Percentiles rank a stretch among this genome's conserved stretches.
Evolutionary conservation across 1,284 basidiomycete species (phyloP).

Genomic region (Boletus mariae): DNA sequence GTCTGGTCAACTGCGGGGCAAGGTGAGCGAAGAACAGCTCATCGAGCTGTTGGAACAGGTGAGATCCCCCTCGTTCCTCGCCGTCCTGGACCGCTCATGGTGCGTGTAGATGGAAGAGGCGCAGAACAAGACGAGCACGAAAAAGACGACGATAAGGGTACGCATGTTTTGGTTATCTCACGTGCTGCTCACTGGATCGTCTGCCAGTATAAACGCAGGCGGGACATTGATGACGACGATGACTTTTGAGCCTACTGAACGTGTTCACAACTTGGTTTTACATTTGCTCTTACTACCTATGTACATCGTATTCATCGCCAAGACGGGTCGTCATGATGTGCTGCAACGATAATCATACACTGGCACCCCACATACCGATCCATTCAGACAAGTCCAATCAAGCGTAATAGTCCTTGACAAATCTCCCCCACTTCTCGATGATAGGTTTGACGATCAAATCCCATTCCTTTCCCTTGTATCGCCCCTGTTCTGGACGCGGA

Average conservation of each 20-base stretch:
- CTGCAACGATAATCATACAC: neutral
- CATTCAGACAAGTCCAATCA: constrained; percentile 10
- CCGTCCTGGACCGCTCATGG: neutral
- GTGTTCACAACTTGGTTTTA: neutral
- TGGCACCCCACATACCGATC: neutral
- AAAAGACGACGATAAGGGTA: constrained; percentile 70
- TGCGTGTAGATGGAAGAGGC: constrained; percentile 61
- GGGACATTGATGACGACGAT: constrained; percentile 70
- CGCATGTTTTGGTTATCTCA: neutral
- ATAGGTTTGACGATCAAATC: constrained; percentile 68
- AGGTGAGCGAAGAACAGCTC: constrained; percentile 85
- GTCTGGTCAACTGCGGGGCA: constrained; percentile 83
- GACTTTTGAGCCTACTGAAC: constrained; percentile 44
- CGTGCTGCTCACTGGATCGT: neutral
- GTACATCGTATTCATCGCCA: neutral
- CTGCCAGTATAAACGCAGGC: constrained; percentile 68
- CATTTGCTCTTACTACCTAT: neutral
- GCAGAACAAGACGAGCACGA: constrained; percentile 48
- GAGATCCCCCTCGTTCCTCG: constrained; percentile 11
- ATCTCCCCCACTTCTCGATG: constrained; percentile 71
- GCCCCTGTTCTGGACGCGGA: constrained; percentile 45
- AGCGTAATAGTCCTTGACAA: constrained; percentile 35
- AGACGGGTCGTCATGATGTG: no score
- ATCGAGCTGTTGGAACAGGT: constrained; percentile 94
- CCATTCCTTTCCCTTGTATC: constrained; percentile 63